These are phyloP conservation scores for Aspergillus terreus DNA, from an alignment of 2,329 filamentous ascomycete genomes.

Conservation along the genomic window DNA sequence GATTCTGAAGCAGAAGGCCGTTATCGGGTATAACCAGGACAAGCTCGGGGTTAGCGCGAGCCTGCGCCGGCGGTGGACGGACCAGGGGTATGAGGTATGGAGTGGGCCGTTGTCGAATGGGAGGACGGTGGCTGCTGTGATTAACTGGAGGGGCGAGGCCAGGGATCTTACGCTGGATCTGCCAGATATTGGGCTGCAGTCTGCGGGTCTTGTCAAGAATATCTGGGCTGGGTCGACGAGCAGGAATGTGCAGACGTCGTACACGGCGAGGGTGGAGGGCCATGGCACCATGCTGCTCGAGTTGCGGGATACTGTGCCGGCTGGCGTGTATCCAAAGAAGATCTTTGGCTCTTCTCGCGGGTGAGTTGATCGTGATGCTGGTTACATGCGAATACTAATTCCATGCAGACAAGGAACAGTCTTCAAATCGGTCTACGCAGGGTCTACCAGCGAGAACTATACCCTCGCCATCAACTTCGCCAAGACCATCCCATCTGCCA, in stretches of 20 bases:
- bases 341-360: constrained; percentile 13
- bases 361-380: constrained; percentile 8
- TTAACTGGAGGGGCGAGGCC: constrained; percentile 49
- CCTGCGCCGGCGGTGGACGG: constrained; percentile 48
- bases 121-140: constrained; percentile 44
- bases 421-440: constrained; percentile 24
- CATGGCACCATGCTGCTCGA: constrained; percentile 33
- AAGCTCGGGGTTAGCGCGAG: constrained; percentile 49
- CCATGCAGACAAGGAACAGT: constrained; percentile 4
- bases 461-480: constrained; percentile 19
- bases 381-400: not conserved
- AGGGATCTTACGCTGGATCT: constrained; percentile 44
- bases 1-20: constrained; percentile 50
- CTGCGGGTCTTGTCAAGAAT: constrained; percentile 31
- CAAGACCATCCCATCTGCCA: not conserved
- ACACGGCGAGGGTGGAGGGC: constrained; percentile 20
- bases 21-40: constrained; percentile 59
- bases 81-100: constrained; percentile 52
- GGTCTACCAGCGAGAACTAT: constrained; percentile 25
- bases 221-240: constrained; percentile 23
- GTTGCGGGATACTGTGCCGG: constrained; percentile 19
- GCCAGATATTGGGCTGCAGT: constrained; percentile 38
- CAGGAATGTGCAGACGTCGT: constrained; percentile 21
- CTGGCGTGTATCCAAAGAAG: constrained; percentile 18
- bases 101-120: constrained; percentile 45